A percentile compares a stretch with the other conserved stretches of the same genome.
These are phyloP conservation scores for Starmerella bacillaris DNA, from an alignment of 805 yeast genomes.

Conservation along the genomic window DNA sequence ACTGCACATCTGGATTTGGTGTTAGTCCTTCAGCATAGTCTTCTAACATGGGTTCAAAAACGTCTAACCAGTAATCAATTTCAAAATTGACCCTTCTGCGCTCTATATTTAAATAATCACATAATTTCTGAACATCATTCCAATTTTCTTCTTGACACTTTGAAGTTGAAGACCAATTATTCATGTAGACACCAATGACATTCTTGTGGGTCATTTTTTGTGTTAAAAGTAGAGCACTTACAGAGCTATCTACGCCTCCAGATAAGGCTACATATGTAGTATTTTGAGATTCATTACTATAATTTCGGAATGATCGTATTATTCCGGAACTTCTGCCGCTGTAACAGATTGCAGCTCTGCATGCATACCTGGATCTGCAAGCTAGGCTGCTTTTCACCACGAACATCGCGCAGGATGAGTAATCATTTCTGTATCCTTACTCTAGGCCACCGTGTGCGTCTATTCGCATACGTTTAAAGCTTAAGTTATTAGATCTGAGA, in stretches of 20 bases:
- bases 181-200: constrained; percentile 78
- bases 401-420: too few species aligned
- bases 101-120: constrained; percentile 42
- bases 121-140: constrained; percentile 59
- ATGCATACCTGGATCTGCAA: too few species aligned
- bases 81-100: constrained; percentile 71
- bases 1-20: constrained; percentile 87
- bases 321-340: too few species aligned
- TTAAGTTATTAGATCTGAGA: too few species aligned
- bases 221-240: constrained; percentile 54
- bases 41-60: constrained; percentile 79
- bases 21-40: constrained; percentile 56
- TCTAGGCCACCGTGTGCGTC: too few species aligned
- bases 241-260: constrained; percentile 90
- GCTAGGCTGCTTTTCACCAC: too few species aligned
- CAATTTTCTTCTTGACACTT: constrained; percentile 75
- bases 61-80: constrained; percentile 79
- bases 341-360: too few species aligned
- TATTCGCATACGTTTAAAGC: too few species aligned
- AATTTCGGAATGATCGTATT: too few species aligned
- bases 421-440: too few species aligned
- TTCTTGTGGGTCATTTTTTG: constrained; percentile 29
- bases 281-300: too few species aligned
- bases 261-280: constrained; percentile 78
- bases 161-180: constrained; percentile 53